Percentiles rank a stretch among this genome's conserved stretches.
phyloP scores from a whole-genome alignment of 495 filamentous ascomycete genomes.

The Podospora anserina region DNA sequence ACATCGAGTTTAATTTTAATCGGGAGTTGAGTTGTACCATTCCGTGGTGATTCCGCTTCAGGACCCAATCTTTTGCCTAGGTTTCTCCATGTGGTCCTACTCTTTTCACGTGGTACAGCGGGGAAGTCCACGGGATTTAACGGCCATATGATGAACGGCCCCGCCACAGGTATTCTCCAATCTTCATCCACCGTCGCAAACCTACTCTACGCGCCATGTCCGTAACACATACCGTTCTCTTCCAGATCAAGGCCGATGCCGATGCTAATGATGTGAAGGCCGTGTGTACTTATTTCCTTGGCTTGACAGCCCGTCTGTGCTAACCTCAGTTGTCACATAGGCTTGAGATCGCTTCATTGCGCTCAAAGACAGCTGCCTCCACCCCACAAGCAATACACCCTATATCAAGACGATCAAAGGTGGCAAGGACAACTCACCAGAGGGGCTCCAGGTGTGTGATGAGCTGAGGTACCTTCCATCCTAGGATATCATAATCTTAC shows the following conservation, averaged over 20 bases:
- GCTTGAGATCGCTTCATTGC: constrained; percentile 30
- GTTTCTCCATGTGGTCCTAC: background rate
- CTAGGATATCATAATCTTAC: background rate
- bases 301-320: too few relatives aligned
- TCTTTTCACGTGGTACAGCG: background rate
- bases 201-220: constrained; percentile 37
- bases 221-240: constrained; percentile 60
- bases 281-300: constrained; percentile 35
- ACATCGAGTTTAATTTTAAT: too few relatives aligned
- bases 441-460: constrained; percentile 57
- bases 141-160: background rate
- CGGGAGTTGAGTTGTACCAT: too few relatives aligned
- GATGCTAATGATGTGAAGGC: constrained; percentile 43
- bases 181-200: background rate
- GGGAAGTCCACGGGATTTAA: background rate
- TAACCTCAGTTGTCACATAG: constrained; percentile 15
- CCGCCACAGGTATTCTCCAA: background rate
- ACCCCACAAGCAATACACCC: constrained; percentile 45
- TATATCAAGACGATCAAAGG: constrained; percentile 61
- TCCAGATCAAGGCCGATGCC: constrained; percentile 55
- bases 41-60: background rate
- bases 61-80: too few relatives aligned
- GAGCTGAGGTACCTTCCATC: background rate
- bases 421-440: constrained; percentile 61
- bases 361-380: constrained; percentile 46